A percentile compares a stretch with the other conserved stretches of the same genome.
Evolutionary conservation across 1,284 basidiomycete genomes (phyloP).

Genomic region (Somion occarium): DNA sequence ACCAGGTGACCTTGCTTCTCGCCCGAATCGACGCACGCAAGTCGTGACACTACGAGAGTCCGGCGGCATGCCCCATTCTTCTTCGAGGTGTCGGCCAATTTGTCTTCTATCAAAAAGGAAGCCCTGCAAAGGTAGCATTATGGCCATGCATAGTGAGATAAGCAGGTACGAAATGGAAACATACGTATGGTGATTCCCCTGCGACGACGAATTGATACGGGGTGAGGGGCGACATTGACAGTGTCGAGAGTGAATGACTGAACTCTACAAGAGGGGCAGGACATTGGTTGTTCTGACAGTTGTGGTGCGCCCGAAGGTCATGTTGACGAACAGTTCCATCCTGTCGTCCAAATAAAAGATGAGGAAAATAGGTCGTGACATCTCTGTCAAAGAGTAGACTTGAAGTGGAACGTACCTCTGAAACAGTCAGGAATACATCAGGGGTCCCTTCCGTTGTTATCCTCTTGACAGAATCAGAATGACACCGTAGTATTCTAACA

Average conservation of each 20-base stretch:
- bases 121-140: constrained; percentile 44
- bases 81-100: constrained; percentile 54
- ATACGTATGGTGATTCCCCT: constrained; percentile 64
- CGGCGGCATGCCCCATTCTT: constrained; percentile 70
- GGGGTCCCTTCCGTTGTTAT: constrained; percentile 83
- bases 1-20: constrained; percentile 34
- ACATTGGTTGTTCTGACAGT: constrained; percentile 50
- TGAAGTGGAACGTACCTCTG: constrained; percentile 53
- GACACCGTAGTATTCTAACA: constrained; percentile 62
- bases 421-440: constrained; percentile 80
- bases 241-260: constrained; percentile 54
- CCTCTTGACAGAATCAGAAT: constrained; percentile 68
- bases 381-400: too few relatives aligned
- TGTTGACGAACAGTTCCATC: constrained; percentile 81
- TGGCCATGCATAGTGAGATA: not conserved
- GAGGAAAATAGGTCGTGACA: too few relatives aligned
- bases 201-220: constrained; percentile 76
- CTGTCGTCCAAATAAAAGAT: constrained; percentile 25
- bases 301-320: constrained; percentile 72
- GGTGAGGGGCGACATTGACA: constrained; percentile 64
- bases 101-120: constrained; percentile 89
- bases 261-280: constrained; percentile 65
- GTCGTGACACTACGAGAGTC: constrained; percentile 52
- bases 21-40: constrained; percentile 83
- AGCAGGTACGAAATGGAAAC: constrained; percentile 20